Evolutionary conservation across 2,329 filamentous ascomycete genomes (phyloP).

Genomic region (Fusarium chlamydosporum): DNA sequence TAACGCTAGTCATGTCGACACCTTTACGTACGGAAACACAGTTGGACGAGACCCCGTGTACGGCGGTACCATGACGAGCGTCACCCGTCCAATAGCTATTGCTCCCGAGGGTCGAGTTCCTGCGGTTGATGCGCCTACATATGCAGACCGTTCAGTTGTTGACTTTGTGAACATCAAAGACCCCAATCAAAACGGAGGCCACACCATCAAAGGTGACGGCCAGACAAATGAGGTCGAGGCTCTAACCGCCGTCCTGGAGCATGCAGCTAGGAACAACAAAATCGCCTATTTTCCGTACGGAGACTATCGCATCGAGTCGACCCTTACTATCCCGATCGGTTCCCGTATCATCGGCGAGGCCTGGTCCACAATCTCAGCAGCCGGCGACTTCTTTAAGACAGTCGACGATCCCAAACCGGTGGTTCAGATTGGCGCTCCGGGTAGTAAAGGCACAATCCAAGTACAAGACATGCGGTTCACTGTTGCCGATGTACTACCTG

Average conservation of each 20-base stretch:
- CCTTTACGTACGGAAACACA: conserved; percentile 6
- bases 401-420: conserved; percentile 68
- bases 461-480: conserved; percentile 74
- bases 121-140: not conserved
- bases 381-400: conserved; percentile 64
- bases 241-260: conserved; percentile 49
- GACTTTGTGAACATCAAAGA: conserved; percentile 3
- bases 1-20: not conserved
- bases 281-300: conserved; percentile 62
- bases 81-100: too few species aligned
- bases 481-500: conserved; percentile 70
- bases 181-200: not conserved
- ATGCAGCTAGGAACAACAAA: conserved; percentile 47
- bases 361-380: conserved; percentile 59
- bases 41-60: not conserved
- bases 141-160: not conserved
- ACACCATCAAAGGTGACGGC: conserved; percentile 71
- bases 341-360: too few species aligned
- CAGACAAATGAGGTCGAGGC: conserved; percentile 69
- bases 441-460: conserved; percentile 71
- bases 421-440: conserved; percentile 68
- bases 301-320: conserved; percentile 62
- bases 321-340: conserved; percentile 56
- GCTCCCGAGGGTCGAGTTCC: not conserved
- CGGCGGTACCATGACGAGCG: too few species aligned